phyloP scores from a whole-genome alignment of 768 basidiomycete genomes.

The Xerocomellus dryophilus region DNA sequence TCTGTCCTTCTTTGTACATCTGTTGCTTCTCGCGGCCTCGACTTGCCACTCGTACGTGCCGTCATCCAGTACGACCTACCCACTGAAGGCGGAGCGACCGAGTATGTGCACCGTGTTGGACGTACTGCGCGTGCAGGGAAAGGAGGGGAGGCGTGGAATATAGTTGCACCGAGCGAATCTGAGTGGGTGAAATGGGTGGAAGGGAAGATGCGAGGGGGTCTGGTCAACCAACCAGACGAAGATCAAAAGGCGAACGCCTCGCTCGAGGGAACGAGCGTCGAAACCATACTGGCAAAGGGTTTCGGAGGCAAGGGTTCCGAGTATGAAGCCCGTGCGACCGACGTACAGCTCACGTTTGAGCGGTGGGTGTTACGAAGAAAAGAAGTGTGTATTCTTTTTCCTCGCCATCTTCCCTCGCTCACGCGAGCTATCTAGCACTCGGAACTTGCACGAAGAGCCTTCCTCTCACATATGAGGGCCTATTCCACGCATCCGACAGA shows the following conservation, averaged over 20 bases:
- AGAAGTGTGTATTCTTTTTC: conserved; percentile 48
- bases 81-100: conserved; percentile 93
- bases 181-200: conserved; percentile 93
- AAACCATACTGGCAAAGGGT: conserved; percentile 70
- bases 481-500: conserved; percentile 95
- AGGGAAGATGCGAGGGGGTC: conserved; percentile 66
- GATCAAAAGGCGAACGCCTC: conserved; percentile 41
- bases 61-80: conserved; percentile 97
- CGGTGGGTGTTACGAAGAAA: conserved; percentile 80
- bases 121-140: conserved; percentile 95
- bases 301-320: conserved; percentile 83
- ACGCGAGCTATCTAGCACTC: conserved; percentile 55
- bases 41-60: conserved; percentile 89
- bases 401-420: conserved; percentile 1
- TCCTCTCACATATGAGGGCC: conserved; percentile 88
- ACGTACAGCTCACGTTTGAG: conserved; percentile 93
- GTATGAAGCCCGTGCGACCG: conserved; percentile 87
- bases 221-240: conserved; percentile 24
- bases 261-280: conserved; percentile 61
- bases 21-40: conserved; percentile 97
- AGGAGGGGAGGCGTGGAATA: conserved; percentile 93
- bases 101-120: conserved; percentile 96
- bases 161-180: conserved; percentile 82
- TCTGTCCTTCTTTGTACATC: conserved; percentile 93
- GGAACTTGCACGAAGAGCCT: conserved; percentile 77